Base-by-base conservation (phyloP, 495 filamentous ascomycete species). In the Neurospora sp. region DNA sequence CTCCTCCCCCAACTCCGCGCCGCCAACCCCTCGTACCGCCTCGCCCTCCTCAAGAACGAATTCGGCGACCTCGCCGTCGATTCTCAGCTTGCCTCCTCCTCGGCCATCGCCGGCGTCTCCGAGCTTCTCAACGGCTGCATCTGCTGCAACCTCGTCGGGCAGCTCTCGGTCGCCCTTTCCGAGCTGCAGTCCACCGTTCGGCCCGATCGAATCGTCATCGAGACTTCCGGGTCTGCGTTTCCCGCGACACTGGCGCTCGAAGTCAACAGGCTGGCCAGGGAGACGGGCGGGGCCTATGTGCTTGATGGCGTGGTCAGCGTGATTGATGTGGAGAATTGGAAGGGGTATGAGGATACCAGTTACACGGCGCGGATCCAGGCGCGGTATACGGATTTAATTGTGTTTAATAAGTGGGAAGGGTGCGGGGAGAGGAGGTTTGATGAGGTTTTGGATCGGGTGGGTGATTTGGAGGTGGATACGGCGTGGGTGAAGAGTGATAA, bases 21-120 rank as follows among this genome's bases (percentile, higher is more conserved):
- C 69, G 77, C 82, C 35, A 87, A 87, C 75, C 86, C 87, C 9
- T 80, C 79, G 74, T 98, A 98, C 88, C 89, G 88, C 4, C 89
- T 99, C 70, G 95, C 94, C n/a, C 89, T 99, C 27, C 86, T 99
- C 27, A 99, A 99, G 81, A 99, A 99, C 81, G 96, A 99, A 83
- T 97, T 97, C 81, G 96, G 96, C 78, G 94, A 98, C 81, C 81
- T 99, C 20, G 94, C 93, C 37, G 86, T 98, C 80, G 96, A 98
- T 86, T 94, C 91, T 11, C 93, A 96, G 80, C 88, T 98, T 20
- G 94, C 96, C 59, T 85, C 91, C 1, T 89, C 91, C 4, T 85
- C 87, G 71, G 89, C 94, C 41, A 93, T 99, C 77, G 88, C 91
- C n/a, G 95, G 93, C 71, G 94, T 96, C 20, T 90, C 90, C 76